Evolutionary conservation across 441 rosid species (phyloP).

Genomic region (Populus hybrid): DNA sequence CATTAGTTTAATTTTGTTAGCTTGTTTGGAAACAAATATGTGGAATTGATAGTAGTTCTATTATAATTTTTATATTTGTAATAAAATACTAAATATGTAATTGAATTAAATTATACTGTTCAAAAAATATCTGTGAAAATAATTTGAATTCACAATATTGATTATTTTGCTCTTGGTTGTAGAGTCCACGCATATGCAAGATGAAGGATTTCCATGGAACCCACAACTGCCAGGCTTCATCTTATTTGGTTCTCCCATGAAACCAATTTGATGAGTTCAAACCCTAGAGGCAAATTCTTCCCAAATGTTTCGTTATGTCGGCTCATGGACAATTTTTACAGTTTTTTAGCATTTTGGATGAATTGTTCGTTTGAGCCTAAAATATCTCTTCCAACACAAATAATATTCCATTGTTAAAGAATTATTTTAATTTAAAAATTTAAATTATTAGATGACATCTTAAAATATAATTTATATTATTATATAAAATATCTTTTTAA

Average conservation of each 20-base stretch:
- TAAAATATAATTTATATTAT: too few species aligned
- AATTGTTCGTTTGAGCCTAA: constrained; percentile 85
- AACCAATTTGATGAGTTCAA: constrained; percentile 63
- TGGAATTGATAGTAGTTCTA: too few species aligned
- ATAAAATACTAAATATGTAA: too few species aligned
- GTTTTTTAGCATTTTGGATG: constrained; percentile 77
- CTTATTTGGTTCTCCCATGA: constrained; percentile 90
- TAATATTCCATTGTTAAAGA: neutral
- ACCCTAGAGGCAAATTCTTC: constrained; percentile 71
- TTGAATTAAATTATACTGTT: too few species aligned
- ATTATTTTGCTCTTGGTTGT: constrained; percentile 18
- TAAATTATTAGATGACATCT: too few species aligned
- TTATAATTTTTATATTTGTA: too few species aligned
- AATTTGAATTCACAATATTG: too few species aligned
- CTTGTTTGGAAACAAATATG: too few species aligned
- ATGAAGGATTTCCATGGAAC: constrained; percentile 83
- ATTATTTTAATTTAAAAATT: too few species aligned
- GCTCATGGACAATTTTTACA: constrained; percentile 59
- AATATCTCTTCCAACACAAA: constrained; percentile 60
- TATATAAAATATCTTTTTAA: too few species aligned
- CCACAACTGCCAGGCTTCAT: constrained; percentile 84
- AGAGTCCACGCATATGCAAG: constrained; percentile 72
- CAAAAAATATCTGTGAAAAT: too few species aligned
- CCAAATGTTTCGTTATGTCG: constrained; percentile 63
- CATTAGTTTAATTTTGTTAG: neutral